Evolutionary conservation across 2,329 filamentous ascomycete species (phyloP).

Genomic region (Tolypocladium sp.): DNA sequence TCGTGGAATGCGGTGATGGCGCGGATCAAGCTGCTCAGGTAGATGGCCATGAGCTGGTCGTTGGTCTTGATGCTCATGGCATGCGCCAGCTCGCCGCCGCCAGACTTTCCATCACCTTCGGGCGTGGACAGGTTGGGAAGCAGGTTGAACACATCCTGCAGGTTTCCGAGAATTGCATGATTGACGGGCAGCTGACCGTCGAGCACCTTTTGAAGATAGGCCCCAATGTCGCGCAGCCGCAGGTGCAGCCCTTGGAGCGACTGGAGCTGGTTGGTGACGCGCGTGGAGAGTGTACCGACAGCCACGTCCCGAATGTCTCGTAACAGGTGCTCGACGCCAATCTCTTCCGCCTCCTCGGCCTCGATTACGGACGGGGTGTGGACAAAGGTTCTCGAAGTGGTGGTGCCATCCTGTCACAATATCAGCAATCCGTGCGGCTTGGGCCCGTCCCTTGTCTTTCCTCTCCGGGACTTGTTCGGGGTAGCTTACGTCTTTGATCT

Average conservation of each 20-base stretch:
- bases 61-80: constrained; percentile 99
- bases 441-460: not conserved
- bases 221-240: constrained; percentile 86
- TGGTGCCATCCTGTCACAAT: constrained; percentile 73
- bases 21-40: constrained; percentile 90
- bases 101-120: constrained; percentile 51
- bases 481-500: constrained; percentile 89
- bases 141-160: constrained; percentile 99
- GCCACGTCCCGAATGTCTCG: constrained; percentile 97
- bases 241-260: constrained; percentile 94
- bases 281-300: constrained; percentile 89
- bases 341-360: constrained; percentile 97
- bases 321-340: constrained; percentile 94
- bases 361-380: constrained; percentile 98
- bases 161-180: constrained; percentile 91
- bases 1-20: constrained; percentile 99
- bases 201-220: constrained; percentile 92
- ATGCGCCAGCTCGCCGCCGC: constrained; percentile 80
- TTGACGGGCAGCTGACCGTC: constrained; percentile 90
- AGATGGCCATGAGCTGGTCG: constrained; percentile 97
- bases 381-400: constrained; percentile 93
- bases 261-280: constrained; percentile 95
- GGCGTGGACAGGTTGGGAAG: constrained; percentile 91
- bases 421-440: not conserved
- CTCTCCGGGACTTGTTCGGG: not conserved